Conservation (phyloP, 345 rosid species). For the Aquilaria malaccensis region DNA sequence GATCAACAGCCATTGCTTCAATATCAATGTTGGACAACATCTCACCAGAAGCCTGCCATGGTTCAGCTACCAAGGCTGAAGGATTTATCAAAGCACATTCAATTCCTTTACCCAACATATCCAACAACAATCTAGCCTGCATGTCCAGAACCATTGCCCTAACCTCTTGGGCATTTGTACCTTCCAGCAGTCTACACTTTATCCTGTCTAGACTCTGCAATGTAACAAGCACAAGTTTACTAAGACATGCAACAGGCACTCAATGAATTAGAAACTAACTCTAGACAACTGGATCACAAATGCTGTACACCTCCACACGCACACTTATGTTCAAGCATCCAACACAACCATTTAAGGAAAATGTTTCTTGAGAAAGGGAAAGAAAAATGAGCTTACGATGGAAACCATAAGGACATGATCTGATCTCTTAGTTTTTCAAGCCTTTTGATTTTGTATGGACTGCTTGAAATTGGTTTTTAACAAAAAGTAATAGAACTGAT, state of each 20-base stretch:
- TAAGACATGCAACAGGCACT: conserved; percentile 11
- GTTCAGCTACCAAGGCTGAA: conserved; percentile 78
- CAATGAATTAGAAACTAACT: conserved; percentile 10
- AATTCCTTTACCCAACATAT: conserved; percentile 99
- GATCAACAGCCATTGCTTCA: conserved; percentile 95
- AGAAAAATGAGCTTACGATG: background rate
- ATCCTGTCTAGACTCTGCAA: conserved; percentile 95
- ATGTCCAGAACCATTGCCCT: conserved; percentile 99
- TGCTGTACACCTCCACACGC: conserved; percentile 1
- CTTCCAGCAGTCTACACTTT: conserved; percentile 95
- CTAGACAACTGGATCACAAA: conserved; percentile 7
- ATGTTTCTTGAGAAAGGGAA: background rate
- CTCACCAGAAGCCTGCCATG: conserved; percentile 82
- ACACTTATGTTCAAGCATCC: background rate
- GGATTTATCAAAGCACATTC: conserved; percentile 95
- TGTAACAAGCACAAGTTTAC: conserved; percentile 16
- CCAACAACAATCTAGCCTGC: conserved; percentile 95
- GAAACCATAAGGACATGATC: conserved; percentile 10
- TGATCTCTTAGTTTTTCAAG: background rate
- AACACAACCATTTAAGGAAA: background rate
- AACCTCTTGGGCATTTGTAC: conserved; percentile 98
- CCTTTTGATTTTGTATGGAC: no score
- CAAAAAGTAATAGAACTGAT: no score
- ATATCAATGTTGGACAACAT: conserved; percentile 66
- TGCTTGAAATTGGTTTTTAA: no score